A percentile compares a stretch with the other conserved stretches of the same genome.
These are phyloP conservation scores for Apiospora koreana DNA, from an alignment of 2,329 filamentous ascomycete genomes.

Conservation along the genomic window DNA sequence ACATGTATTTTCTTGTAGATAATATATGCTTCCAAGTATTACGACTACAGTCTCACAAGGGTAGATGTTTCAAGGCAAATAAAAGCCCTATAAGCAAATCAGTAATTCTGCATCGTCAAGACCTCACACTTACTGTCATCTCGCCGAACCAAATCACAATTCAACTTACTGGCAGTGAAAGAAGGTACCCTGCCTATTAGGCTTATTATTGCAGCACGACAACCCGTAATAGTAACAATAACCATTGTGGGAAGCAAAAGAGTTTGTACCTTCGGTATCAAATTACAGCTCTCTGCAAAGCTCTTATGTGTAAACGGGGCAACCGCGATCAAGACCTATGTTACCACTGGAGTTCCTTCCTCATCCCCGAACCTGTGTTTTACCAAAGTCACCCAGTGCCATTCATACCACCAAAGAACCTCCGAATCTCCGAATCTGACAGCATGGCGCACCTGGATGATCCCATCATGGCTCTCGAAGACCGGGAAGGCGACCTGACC, in stretches of 20 bases:
- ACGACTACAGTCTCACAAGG: too few species aligned
- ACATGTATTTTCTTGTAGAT: too few species aligned
- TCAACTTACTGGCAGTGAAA: neutral
- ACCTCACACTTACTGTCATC: neutral
- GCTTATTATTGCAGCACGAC: neutral
- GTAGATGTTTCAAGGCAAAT: too few species aligned
- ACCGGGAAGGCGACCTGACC: constrained; percentile 18
- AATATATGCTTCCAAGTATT: too few species aligned
- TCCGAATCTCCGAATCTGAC: neutral
- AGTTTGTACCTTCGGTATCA: too few species aligned
- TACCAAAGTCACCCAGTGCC: neutral
- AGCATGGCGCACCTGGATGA: neutral
- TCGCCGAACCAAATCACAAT: too few species aligned
- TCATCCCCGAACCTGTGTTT: neutral
- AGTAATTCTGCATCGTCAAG: neutral
- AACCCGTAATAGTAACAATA: neutral
- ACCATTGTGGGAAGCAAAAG: too few species aligned
- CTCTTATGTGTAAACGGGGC: neutral
- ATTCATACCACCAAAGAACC: neutral
- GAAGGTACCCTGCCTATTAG: neutral
- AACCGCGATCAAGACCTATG: neutral
- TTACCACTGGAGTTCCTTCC: neutral
- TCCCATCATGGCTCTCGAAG: neutral
- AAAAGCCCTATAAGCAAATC: neutral
- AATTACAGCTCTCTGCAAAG: neutral